phyloP scores from a whole-genome alignment of 352 stramenopile species.

The Phytophthora citrophthora region DNA sequence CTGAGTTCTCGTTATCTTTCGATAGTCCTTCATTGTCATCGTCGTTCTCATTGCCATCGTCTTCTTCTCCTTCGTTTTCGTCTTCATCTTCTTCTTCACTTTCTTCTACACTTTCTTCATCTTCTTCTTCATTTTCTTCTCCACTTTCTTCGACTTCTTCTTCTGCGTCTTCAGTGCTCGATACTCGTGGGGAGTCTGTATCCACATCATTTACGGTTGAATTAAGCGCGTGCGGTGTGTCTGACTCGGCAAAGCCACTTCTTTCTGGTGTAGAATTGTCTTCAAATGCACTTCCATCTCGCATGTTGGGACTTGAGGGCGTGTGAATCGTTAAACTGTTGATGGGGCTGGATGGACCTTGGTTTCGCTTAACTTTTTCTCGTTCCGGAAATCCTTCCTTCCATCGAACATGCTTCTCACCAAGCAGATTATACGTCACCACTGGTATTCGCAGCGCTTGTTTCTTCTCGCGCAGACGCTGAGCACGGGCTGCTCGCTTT shows the following conservation, averaged over 20 bases:
- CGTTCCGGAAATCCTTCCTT: constrained; percentile 19
- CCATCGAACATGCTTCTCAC: constrained; percentile 72
- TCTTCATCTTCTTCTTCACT: not conserved
- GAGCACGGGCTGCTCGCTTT: constrained; percentile 15
- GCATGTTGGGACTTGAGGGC: constrained; percentile 18
- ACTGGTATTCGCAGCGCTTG: constrained; percentile 42
- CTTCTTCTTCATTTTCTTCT: constrained; percentile 2
- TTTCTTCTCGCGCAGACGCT: constrained; percentile 36
- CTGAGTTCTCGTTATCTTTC: not conserved
- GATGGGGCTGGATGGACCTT: constrained; percentile 11
- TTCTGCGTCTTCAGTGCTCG: constrained; percentile 1
- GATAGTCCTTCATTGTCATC: not conserved
- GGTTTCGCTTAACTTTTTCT: not conserved
- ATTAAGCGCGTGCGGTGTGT: not conserved
- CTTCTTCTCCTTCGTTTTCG: not conserved
- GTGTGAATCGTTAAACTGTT: constrained; percentile 27
- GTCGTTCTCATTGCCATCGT: not conserved
- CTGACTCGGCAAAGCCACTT: too few relatives aligned
- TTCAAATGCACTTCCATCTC: not conserved
- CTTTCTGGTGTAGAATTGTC: not conserved
- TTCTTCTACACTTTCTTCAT: not conserved
- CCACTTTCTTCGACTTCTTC: not conserved
- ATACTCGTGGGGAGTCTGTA: not conserved
- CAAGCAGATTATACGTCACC: constrained; percentile 70
- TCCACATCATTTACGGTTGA: not conserved